Conservation (phyloP, 2,329 filamentous ascomycete genomes). For the Ophiosphaerella herpotricha region DNA sequence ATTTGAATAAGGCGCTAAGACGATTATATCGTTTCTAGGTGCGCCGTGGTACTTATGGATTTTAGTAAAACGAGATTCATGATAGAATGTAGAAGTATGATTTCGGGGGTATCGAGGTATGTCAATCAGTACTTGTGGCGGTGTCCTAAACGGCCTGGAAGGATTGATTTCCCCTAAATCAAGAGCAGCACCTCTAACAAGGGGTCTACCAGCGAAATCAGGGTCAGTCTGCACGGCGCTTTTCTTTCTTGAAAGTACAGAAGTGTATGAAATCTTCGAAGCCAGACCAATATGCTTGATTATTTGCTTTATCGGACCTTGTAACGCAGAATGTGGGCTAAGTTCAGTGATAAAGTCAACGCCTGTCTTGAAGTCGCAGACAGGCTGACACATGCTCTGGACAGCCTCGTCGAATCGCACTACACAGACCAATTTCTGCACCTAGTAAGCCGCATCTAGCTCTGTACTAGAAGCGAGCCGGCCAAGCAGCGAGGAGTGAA, state of each 20-base stretch:
- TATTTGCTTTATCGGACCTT: slow-evolving; percentile 30
- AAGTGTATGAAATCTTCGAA: slow-evolving; percentile 16
- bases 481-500: slow-evolving; percentile 25
- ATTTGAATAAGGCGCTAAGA: slow-evolving; percentile 26
- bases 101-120: slow-evolving; percentile 41
- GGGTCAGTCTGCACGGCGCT: slow-evolving; percentile 25
- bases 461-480: slow-evolving; percentile 7
- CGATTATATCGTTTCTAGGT: slow-evolving; percentile 32
- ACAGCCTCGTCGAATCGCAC: slow-evolving; percentile 22
- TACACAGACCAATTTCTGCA: slow-evolving; percentile 24
- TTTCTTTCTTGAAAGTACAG: slow-evolving; percentile 29
- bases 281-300: slow-evolving; percentile 17
- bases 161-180: slow-evolving; percentile 29
- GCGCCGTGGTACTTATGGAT: slow-evolving; percentile 7
- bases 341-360: slow-evolving; percentile 28
- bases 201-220: slow-evolving; percentile 17
- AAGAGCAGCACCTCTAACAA: slow-evolving; percentile 16
- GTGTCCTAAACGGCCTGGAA: slow-evolving; percentile 23
- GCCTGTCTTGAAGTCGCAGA: slow-evolving; percentile 12
- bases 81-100: slow-evolving; percentile 30
- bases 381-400: slow-evolving; percentile 15
- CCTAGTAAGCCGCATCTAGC: slow-evolving; percentile 27
- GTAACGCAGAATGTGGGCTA: slow-evolving; percentile 29
- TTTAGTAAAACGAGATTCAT: slow-evolving; percentile 11
- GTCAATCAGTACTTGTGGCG: slow-evolving; percentile 20